Conservation (phyloP, 2,329 filamentous ascomycete species). For the Diaporthe longicolla region DNA sequence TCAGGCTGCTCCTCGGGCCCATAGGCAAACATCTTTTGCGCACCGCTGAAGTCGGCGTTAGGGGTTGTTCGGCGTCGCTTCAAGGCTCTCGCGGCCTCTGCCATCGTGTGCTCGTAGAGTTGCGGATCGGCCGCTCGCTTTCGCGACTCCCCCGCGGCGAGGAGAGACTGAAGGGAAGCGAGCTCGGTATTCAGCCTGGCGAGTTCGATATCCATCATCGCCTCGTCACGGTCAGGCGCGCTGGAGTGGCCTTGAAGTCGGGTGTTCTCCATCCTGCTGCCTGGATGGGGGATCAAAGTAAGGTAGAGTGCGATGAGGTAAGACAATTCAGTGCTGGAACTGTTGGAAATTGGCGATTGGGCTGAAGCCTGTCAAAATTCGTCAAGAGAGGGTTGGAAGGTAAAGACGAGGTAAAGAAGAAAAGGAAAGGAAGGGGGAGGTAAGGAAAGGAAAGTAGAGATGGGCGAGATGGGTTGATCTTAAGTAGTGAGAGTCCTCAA, state of each 20-base stretch:
- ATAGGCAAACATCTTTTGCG: slow-evolving; percentile 38
- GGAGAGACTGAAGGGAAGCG: neutral
- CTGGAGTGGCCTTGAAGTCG: neutral
- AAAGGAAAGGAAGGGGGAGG: too few species aligned
- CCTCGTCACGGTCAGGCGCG: neutral
- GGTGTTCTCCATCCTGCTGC: slow-evolving; percentile 15
- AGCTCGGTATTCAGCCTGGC: too few species aligned
- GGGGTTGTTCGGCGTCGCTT: slow-evolving; percentile 36
- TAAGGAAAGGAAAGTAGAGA: neutral
- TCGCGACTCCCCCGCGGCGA: neutral
- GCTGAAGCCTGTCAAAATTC: neutral
- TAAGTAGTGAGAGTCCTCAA: neutral
- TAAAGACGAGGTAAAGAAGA: neutral
- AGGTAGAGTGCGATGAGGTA: too few species aligned
- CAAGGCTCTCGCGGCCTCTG: slow-evolving; percentile 30
- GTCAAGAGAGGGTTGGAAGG: neutral
- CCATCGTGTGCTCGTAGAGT: slow-evolving; percentile 33
- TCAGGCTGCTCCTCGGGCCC: slow-evolving; percentile 19
- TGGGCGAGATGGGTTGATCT: neutral
- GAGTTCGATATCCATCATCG: neutral
- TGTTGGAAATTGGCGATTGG: neutral
- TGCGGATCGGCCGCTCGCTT: slow-evolving; percentile 3
- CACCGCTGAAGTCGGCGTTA: slow-evolving; percentile 23
- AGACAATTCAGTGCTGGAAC: neutral
- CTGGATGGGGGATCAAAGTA: neutral